Evolutionary conservation across 371 early-diverging fungal species (phyloP).

Genomic region (Blastocladiella emersonii): DNA sequence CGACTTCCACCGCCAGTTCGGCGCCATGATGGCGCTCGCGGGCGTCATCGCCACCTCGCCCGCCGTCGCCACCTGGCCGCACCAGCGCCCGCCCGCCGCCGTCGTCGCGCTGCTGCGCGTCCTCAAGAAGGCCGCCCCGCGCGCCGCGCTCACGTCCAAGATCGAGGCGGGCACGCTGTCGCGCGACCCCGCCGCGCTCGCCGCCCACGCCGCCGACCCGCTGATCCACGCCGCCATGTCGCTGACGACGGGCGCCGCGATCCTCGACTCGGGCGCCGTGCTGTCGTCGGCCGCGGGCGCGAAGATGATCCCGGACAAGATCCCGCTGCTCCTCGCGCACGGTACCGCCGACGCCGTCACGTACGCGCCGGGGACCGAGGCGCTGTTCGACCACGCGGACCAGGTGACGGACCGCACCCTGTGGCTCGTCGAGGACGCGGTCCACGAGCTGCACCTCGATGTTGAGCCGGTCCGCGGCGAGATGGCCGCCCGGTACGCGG

Average conservation of each 20-base stretch:
- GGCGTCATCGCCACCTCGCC: constrained; percentile 25
- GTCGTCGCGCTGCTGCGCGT: background rate
- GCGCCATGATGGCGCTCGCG: constrained; percentile 11
- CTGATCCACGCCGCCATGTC: background rate
- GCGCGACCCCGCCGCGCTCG: constrained; percentile 15
- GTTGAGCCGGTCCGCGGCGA: background rate
- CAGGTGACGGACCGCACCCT: constrained; percentile 20
- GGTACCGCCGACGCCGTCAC: constrained; percentile 21
- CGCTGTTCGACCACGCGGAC: constrained; percentile 12
- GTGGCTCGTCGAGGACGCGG: background rate
- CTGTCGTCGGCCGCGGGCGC: background rate
- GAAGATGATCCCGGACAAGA: constrained; percentile 5
- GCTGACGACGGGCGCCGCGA: constrained; percentile 11
- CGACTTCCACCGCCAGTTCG: constrained; percentile 11
- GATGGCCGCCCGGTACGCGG: background rate
- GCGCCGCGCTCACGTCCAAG: constrained; percentile 5
- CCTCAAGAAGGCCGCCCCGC: background rate
- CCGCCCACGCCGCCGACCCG: constrained; percentile 7
- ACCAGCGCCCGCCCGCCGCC: constrained; percentile 15
- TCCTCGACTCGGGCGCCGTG: background rate
- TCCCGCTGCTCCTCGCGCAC: constrained; percentile 21
- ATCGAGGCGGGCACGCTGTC: constrained; percentile 16
- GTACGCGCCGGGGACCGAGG: constrained; percentile 12
- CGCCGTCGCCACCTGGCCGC: constrained; percentile 14
- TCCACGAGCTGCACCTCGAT: constrained; percentile 8